Conservation (phyloP, 768 basidiomycete species). For the Leucosporidium scottii region DNA sequence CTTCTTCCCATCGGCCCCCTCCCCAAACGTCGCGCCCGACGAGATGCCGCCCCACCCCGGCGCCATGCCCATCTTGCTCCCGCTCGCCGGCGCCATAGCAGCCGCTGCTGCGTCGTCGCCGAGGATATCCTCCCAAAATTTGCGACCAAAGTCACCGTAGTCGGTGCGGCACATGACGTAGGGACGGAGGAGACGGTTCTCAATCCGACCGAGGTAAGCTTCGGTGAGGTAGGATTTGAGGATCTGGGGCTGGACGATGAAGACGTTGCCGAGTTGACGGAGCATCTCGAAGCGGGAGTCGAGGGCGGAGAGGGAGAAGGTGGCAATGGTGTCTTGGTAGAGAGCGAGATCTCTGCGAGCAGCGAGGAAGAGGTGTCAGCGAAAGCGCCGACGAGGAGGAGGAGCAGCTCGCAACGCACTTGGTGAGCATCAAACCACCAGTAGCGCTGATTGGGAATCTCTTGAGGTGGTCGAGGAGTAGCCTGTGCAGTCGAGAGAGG, state of each 20-base stretch:
- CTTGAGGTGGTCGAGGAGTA: slow-evolving; percentile 85
- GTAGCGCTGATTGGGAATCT: slow-evolving; percentile 96
- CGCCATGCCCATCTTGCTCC: not conserved
- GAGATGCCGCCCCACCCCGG: not conserved
- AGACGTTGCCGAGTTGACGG: slow-evolving; percentile 91
- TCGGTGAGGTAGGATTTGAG: slow-evolving; percentile 93
- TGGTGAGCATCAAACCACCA: slow-evolving; percentile 95
- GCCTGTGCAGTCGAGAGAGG: slow-evolving; percentile 46
- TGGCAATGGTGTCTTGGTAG: slow-evolving; percentile 81
- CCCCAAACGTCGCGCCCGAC: not conserved
- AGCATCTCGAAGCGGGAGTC: slow-evolving; percentile 97
- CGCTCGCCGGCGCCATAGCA: not conserved
- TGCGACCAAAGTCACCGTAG: slow-evolving; percentile 48
- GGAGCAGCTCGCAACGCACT: slow-evolving; percentile 56
- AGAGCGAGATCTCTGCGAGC: slow-evolving; percentile 82
- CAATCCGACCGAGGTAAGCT: slow-evolving; percentile 78
- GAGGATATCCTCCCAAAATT: slow-evolving; percentile 33
- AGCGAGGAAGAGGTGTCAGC: not conserved
- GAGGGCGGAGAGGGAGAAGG: slow-evolving; percentile 74
- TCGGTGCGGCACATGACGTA: slow-evolving; percentile 86
- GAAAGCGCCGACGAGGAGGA: not conserved
- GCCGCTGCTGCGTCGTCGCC: not conserved
- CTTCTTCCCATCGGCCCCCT: not conserved
- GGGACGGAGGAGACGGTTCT: slow-evolving; percentile 73
- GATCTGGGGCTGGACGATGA: slow-evolving; percentile 91